Evolutionary conservation across 176 grass and related monocot genomes (phyloP).

Genomic region (Avena eriantha): DNA sequence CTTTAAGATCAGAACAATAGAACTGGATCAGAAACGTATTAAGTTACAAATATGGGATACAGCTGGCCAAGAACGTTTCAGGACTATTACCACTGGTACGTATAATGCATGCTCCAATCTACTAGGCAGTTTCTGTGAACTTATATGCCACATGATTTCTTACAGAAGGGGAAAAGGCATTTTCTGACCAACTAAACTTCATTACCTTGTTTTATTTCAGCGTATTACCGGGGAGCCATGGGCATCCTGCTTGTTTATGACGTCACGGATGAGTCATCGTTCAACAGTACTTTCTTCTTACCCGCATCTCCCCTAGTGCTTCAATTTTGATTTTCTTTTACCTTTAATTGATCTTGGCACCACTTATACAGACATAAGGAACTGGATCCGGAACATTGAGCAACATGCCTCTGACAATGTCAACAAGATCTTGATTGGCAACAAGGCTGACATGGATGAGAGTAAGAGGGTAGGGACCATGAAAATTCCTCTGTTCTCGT

Average conservation of each 20-base stretch:
- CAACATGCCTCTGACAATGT: conserved; percentile 99
- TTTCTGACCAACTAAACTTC: conserved; percentile 21
- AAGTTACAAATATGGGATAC: conserved; percentile 99
- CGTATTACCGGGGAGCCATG: conserved; percentile 96
- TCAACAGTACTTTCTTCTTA: conserved; percentile 80
- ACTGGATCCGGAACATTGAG: conserved; percentile 98
- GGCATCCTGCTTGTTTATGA: conserved; percentile 98
- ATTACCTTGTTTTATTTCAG: conserved; percentile 62
- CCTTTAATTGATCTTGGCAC: conserved; percentile 39
- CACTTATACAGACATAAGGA: conserved; percentile 71
- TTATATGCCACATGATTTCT: background rate
- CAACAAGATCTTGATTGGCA: conserved; percentile 95
- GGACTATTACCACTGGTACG: conserved; percentile 93
- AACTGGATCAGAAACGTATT: conserved; percentile 89
- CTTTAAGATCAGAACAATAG: conserved; percentile 96
- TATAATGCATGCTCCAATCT: conserved; percentile 20
- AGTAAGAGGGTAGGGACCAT: conserved; percentile 71
- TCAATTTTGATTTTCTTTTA: conserved; percentile 27
- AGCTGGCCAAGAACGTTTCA: conserved; percentile 93
- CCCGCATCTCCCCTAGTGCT: conserved; percentile 5
- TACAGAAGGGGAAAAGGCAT: background rate
- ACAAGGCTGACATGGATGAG: conserved; percentile 99
- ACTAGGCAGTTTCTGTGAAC: background rate
- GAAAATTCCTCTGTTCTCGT: background rate
- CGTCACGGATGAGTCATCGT: conserved; percentile 95